phyloP scores from a whole-genome alignment of 257 asterid species.

The Rehmannia glutinosa region DNA sequence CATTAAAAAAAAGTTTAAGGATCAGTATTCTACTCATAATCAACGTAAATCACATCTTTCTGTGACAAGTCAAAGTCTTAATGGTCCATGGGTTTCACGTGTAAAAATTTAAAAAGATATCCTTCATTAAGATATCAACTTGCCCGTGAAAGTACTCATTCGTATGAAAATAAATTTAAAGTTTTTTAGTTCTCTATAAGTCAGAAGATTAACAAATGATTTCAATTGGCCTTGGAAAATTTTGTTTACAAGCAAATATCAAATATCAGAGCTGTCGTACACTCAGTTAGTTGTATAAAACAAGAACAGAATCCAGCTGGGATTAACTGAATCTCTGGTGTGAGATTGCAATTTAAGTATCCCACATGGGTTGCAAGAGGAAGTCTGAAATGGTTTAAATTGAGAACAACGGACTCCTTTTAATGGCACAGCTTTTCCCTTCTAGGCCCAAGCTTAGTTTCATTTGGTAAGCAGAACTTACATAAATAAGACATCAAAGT shows the following conservation, averaged over 20 bases:
- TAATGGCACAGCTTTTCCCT: background rate
- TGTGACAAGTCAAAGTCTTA: background rate
- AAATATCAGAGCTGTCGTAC: too few species aligned
- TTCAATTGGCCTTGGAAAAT: too few species aligned
- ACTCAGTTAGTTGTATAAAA: too few species aligned
- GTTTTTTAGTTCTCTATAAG: too few species aligned
- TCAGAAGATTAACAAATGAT: too few species aligned
- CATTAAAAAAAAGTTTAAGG: conserved; percentile 6
- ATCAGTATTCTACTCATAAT: background rate
- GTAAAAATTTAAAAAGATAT: background rate
- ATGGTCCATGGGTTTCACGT: background rate
- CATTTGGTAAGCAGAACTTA: background rate
- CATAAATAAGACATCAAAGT: background rate
- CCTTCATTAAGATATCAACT: background rate
- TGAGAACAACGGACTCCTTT: background rate
- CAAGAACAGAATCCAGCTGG: too few species aligned
- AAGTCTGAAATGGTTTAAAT: too few species aligned
- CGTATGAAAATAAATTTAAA: background rate
- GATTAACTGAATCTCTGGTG: too few species aligned
- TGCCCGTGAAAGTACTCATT: background rate
- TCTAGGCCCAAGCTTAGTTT: background rate
- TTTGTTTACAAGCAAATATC: too few species aligned
- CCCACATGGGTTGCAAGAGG: too few species aligned
- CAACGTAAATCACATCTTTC: background rate
- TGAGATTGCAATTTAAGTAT: too few species aligned